A percentile compares a stretch with the other conserved stretches of the same genome.
Conservation (phyloP, 2,329 filamentous ascomycete genomes). For the Venturia asperata region DNA sequence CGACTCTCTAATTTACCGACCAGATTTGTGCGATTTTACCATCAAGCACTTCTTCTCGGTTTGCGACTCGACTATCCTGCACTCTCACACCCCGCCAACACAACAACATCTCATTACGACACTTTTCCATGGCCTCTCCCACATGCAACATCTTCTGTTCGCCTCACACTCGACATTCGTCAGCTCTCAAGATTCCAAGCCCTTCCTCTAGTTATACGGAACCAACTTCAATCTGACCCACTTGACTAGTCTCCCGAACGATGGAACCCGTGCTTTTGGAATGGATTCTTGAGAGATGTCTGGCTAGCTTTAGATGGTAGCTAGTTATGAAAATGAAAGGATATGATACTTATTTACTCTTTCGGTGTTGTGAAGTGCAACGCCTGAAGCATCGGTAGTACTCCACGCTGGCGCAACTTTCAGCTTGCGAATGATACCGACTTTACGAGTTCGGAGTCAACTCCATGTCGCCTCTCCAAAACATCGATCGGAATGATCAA, state of each 20-base stretch:
- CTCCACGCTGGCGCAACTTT: too few species aligned
- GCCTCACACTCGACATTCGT: not conserved
- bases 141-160: not conserved
- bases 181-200: not conserved
- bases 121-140: constrained; percentile 10
- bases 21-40: not conserved
- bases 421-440: too few species aligned
- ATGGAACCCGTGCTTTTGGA: constrained; percentile 1
- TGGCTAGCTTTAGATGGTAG: constrained; percentile 11
- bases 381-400: too few species aligned
- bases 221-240: not conserved
- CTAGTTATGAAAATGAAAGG: constrained; percentile 11
- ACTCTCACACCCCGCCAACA: not conserved
- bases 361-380: not conserved
- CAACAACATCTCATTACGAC: constrained; percentile 7
- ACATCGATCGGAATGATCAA: too few species aligned
- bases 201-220: not conserved
- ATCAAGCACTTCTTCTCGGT: not conserved
- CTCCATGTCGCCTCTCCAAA: too few species aligned
- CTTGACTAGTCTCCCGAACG: not conserved
- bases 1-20: constrained; percentile 10
- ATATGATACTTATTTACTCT: not conserved
- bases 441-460: too few species aligned
- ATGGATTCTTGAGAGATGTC: not conserved
- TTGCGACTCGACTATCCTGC: constrained; percentile 5